These are phyloP conservation scores for Trichophyton verrucosum DNA, from an alignment of 2,329 filamentous ascomycete genomes.

Conservation along the genomic window DNA sequence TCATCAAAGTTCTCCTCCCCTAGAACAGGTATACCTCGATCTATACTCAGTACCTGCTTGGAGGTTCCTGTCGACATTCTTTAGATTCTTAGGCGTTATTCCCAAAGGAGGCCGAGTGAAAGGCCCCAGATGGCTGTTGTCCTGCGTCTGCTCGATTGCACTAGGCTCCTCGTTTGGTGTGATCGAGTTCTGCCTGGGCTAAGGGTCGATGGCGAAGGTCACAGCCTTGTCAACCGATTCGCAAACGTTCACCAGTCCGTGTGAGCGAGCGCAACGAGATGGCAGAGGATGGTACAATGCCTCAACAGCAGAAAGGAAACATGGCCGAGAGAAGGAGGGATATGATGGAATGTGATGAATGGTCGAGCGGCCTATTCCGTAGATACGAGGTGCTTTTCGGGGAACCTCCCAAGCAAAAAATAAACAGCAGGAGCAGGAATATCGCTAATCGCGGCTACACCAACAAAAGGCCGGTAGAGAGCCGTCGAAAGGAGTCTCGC, in stretches of 20 bases:
- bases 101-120: neutral
- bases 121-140: neutral
- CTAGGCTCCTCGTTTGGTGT: neutral
- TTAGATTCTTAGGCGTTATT: neutral
- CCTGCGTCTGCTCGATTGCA: neutral
- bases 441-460: conserved; percentile 3
- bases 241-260: neutral
- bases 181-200: neutral
- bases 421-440: neutral
- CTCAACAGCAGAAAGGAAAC: neutral
- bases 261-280: neutral
- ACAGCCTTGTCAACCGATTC: neutral
- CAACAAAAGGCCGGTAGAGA: neutral
- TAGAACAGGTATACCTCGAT: conserved; percentile 1
- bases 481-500: neutral
- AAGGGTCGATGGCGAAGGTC: neutral
- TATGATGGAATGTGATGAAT: neutral
- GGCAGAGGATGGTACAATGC: neutral
- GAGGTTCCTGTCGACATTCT: neutral
- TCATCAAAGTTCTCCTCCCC: conserved; percentile 8
- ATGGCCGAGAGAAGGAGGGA: neutral
- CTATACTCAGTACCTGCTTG: neutral
- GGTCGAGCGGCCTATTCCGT: neutral
- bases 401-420: neutral
- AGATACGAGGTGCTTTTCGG: neutral